Evolutionary conservation across 495 filamentous ascomycete species (phyloP).

Genomic region (Aspergillus homomorphus): DNA sequence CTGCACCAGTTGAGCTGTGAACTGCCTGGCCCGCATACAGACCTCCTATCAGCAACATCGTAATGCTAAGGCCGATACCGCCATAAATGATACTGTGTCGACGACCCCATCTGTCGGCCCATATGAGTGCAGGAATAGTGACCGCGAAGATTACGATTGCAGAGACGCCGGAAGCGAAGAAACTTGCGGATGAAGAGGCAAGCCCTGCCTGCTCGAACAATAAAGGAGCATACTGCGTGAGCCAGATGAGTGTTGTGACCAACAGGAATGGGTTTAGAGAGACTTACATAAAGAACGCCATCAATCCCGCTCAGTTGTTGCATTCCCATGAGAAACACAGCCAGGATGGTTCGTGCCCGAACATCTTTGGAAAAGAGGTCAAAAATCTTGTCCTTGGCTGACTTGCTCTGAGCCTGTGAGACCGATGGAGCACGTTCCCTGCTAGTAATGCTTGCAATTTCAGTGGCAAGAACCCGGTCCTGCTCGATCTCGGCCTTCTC

Average conservation of each 20-base stretch:
- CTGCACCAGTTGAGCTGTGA: constrained; percentile 41
- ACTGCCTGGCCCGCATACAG: constrained; percentile 51
- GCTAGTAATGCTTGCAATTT: constrained; percentile 6
- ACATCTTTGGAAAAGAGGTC: constrained; percentile 44
- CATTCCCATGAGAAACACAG: constrained; percentile 45
- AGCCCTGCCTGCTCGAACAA: constrained; percentile 55
- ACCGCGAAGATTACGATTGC: constrained; percentile 48
- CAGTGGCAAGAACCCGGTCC: constrained; percentile 3
- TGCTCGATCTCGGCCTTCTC: constrained; percentile 46
- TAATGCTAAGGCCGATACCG: constrained; percentile 44
- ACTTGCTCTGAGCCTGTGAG: constrained; percentile 4
- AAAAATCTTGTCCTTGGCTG: constrained; percentile 19
- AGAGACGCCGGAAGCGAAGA: constrained; percentile 55
- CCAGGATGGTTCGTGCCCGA: constrained; percentile 36
- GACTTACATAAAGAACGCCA: constrained; percentile 50
- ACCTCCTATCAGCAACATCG: constrained; percentile 49
- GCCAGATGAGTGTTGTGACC: not conserved
- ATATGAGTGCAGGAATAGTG: constrained; percentile 51
- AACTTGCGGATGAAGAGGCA: constrained; percentile 44
- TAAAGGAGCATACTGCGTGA: constrained; percentile 44
- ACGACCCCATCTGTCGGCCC: constrained; percentile 59
- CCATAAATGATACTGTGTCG: constrained; percentile 53
- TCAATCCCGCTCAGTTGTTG: constrained; percentile 49
- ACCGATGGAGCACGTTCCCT: not conserved
- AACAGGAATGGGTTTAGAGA: not conserved